These are phyloP conservation scores for Boletus rubescentipes DNA, from an alignment of 768 basidiomycete species.

Conservation along the genomic window DNA sequence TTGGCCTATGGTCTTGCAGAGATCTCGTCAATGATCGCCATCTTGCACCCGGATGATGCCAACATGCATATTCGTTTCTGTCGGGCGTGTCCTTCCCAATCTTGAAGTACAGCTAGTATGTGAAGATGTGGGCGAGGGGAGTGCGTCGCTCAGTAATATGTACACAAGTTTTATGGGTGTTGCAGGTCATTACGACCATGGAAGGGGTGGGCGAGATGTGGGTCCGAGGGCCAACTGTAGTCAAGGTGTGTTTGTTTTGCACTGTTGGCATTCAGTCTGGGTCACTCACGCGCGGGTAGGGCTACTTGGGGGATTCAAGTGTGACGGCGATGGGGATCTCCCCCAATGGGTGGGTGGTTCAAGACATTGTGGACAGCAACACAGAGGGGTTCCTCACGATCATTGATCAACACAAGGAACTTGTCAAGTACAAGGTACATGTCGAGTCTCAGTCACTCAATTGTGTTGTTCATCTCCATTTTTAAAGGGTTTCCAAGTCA, in stretches of 20 bases:
- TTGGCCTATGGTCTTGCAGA: slow-evolving; percentile 82
- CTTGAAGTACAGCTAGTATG: slow-evolving; percentile 72
- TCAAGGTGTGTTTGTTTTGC: slow-evolving; percentile 56
- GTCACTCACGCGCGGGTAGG: slow-evolving; percentile 29
- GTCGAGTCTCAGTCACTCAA: background rate
- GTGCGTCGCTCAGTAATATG: background rate
- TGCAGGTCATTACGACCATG: slow-evolving; percentile 27
- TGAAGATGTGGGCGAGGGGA: slow-evolving; percentile 52
- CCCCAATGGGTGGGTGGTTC: slow-evolving; percentile 72
- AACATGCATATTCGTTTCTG: slow-evolving; percentile 58
- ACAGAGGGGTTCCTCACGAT: slow-evolving; percentile 71
- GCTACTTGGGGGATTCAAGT: slow-evolving; percentile 69
- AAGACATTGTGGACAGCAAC: slow-evolving; percentile 76
- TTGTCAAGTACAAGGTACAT: slow-evolving; percentile 69
- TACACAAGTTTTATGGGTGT: background rate
- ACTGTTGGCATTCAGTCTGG: background rate
- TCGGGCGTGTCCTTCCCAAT: slow-evolving; percentile 71
- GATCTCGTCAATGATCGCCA: slow-evolving; percentile 69
- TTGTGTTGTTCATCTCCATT: background rate
- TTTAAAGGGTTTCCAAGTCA: slow-evolving; percentile 77
- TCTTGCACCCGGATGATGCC: slow-evolving; percentile 47
- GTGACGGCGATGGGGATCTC: slow-evolving; percentile 74
- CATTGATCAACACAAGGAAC: slow-evolving; percentile 71
- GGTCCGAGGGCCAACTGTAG: slow-evolving; percentile 74
- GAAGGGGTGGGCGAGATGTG: slow-evolving; percentile 74